Percentiles rank a stretch among this genome's conserved stretches.
Evolutionary conservation across 1,139 yeast genomes (phyloP).

Genomic region (Kodamaea derodonti): DNA sequence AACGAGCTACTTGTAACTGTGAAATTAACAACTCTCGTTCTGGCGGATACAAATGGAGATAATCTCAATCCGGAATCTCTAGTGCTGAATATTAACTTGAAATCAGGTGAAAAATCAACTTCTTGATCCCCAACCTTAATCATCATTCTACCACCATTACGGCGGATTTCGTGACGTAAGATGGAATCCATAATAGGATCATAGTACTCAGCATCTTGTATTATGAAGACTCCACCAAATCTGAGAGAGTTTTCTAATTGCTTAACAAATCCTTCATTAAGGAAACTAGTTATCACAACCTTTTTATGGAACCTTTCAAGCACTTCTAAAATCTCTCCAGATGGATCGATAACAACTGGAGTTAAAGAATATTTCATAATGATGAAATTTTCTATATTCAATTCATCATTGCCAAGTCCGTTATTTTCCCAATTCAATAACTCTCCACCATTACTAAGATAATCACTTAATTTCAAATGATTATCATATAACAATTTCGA

Average conservation of each 20-base stretch:
- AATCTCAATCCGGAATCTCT: conserved; percentile 50
- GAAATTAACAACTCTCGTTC: conserved; percentile 67
- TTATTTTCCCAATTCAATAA: conserved; percentile 48
- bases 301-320: conserved; percentile 33
- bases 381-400: conserved; percentile 61
- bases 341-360: conserved; percentile 75
- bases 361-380: conserved; percentile 39
- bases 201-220: conserved; percentile 75
- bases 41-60: conserved; percentile 54
- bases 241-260: conserved; percentile 76
- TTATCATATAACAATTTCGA: conserved; percentile 42
- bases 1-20: conserved; percentile 66
- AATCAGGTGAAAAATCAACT: conserved; percentile 64
- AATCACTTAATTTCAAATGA: conserved; percentile 28
- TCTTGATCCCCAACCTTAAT: conserved; percentile 60
- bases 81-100: conserved; percentile 59
- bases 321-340: conserved; percentile 43
- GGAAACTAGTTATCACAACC: conserved; percentile 61
- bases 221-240: conserved; percentile 73
- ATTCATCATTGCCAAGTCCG: conserved; percentile 55
- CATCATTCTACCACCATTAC: conserved; percentile 68
- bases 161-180: conserved; percentile 55
- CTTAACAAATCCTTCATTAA: conserved; percentile 64
- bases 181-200: conserved; percentile 71
- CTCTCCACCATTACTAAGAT: conserved; percentile 39